phyloP scores from a whole-genome alignment of 2,329 filamentous ascomycete genomes.

The Exophiala oligosperma region DNA sequence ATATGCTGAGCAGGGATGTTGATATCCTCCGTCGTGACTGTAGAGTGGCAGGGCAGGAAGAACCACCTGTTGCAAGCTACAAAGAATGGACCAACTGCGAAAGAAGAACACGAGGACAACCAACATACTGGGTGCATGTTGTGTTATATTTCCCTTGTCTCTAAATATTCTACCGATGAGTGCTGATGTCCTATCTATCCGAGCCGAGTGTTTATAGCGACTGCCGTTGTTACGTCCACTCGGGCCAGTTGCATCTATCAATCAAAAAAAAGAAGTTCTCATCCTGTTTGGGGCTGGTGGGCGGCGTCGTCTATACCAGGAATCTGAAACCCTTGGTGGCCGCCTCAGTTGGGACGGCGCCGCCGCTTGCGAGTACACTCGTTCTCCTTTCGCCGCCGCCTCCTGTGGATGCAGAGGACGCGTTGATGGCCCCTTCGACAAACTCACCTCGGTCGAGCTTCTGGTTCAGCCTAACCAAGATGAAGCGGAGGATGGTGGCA shows the following conservation, averaged over 20 bases:
- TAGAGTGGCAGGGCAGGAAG: no score
- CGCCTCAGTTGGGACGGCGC: constrained; percentile 10
- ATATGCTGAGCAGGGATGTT: no score
- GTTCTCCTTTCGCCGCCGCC: background rate
- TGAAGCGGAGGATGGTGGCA: constrained; percentile 62
- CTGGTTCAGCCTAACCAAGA: constrained; percentile 66
- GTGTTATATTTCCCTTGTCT: no score
- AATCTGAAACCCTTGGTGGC: constrained; percentile 19
- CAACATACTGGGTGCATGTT: no score
- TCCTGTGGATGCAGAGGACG: background rate
- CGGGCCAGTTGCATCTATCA: background rate
- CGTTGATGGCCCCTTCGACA: constrained; percentile 57
- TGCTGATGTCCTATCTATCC: no score
- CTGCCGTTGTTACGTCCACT: background rate
- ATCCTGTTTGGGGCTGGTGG: background rate
- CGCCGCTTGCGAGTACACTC: constrained; percentile 6
- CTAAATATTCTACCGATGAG: no score
- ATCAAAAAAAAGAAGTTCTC: background rate
- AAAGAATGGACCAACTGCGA: no score
- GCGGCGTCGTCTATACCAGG: constrained; percentile 4
- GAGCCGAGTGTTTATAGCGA: no score
- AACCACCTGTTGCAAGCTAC: no score
- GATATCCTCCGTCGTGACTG: no score
- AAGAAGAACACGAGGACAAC: no score
- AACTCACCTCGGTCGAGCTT: constrained; percentile 65